A percentile compares a stretch with the other conserved stretches of the same genome.
phyloP scores from a whole-genome alignment of 306 rosid genomes.

The Prunus dulcis region DNA sequence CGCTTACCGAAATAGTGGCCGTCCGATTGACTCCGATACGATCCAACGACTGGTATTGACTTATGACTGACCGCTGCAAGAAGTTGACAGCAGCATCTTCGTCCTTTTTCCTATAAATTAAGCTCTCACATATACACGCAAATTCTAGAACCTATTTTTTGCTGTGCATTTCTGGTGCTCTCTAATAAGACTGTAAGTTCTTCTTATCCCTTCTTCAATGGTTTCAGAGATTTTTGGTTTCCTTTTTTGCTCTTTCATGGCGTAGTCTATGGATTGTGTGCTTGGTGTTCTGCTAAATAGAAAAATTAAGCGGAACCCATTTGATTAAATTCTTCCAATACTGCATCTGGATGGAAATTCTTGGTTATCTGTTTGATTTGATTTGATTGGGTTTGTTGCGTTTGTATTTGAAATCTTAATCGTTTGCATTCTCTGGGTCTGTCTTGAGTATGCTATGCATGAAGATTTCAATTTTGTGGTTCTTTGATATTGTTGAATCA shows the following conservation, averaged over 20 bases:
- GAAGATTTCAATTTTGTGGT: neutral
- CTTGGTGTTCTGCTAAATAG: neutral
- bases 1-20: conserved; percentile 13
- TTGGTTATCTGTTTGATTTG: neutral
- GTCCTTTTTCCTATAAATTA: neutral
- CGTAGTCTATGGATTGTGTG: neutral
- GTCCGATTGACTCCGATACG: conserved; percentile 8
- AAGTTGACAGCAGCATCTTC: conserved; percentile 10
- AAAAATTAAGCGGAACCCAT: neutral
- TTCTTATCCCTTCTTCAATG: conserved; percentile 5
- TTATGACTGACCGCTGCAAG: conserved; percentile 21
- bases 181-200: conserved; percentile 17
- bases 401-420: neutral
- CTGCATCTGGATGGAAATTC: neutral
- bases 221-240: neutral
- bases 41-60: conserved; percentile 24
- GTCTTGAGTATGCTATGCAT: neutral
- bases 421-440: neutral
- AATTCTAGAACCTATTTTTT: neutral
- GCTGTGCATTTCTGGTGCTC: neutral
- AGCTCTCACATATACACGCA: conserved; percentile 1
- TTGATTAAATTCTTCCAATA: neutral
- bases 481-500: neutral
- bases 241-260: neutral
- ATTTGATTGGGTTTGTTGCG: conserved; percentile 4